These are phyloP conservation scores for Salix viminalis DNA, from an alignment of 345 rosid genomes.

Conservation along the genomic window DNA sequence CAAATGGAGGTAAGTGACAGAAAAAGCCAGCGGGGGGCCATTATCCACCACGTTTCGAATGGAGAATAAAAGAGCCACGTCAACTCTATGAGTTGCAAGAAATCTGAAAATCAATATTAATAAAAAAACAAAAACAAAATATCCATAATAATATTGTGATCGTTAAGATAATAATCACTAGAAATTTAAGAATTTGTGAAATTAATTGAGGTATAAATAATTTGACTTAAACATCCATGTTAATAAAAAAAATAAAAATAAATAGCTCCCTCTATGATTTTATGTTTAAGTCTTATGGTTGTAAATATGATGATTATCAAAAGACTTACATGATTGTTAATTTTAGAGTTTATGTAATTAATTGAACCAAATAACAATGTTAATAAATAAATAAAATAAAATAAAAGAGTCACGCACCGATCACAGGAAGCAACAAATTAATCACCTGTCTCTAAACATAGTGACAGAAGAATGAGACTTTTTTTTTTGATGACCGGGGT, in stretches of 20 bases:
- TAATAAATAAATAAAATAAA: background rate
- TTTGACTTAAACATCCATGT: rapidly evolving
- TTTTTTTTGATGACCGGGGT: too few species aligned
- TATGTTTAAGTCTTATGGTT: rapidly evolving
- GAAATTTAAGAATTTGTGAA: too few species aligned
- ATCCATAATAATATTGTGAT: too few species aligned
- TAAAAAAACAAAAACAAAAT: too few species aligned
- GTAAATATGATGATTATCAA: too few species aligned
- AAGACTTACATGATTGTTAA: too few species aligned
- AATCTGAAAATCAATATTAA: too few species aligned
- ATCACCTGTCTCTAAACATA: slow-evolving; percentile 41
- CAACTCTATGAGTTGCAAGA: too few species aligned
- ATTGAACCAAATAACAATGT: rapidly evolving
- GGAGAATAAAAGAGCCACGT: background rate
- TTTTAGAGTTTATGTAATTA: rapidly evolving
- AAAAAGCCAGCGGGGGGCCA: background rate
- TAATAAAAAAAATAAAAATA: too few species aligned
- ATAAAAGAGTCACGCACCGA: slow-evolving; percentile 39
- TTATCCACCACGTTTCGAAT: slow-evolving; percentile 28
- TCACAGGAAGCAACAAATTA: slow-evolving; percentile 33
- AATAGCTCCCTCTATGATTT: rapidly evolving
- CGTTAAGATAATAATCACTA: too few species aligned
- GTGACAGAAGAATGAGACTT: slow-evolving; percentile 42
- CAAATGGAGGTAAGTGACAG: background rate
- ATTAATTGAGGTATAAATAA: too few species aligned